Evolutionary conservation across 768 basidiomycete species (phyloP).

Genomic region (Albatrellus ellisii): DNA sequence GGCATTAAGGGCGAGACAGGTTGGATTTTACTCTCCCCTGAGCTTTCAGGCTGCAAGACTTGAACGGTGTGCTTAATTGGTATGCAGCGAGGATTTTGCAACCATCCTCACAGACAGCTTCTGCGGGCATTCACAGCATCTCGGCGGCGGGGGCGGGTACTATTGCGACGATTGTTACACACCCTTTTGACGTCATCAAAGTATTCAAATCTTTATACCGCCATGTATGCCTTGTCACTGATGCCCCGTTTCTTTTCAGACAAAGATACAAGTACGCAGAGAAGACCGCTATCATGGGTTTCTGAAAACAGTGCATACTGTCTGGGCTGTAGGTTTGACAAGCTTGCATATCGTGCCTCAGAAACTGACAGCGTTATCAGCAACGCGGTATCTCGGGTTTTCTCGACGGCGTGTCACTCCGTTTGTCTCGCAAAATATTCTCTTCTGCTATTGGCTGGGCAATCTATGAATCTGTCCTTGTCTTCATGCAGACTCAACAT

Average conservation of each 20-base stretch:
- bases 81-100: constrained; percentile 15
- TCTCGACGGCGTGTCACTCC: constrained; percentile 75
- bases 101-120: constrained; percentile 29
- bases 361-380: constrained; percentile 23
- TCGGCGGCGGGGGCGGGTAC: constrained; percentile 75
- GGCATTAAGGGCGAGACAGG: constrained; percentile 65
- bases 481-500: constrained; percentile 31
- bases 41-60: too few relatives aligned
- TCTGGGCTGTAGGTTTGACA: constrained; percentile 41
- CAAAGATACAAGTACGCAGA: constrained; percentile 83
- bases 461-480: constrained; percentile 70
- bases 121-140: constrained; percentile 42
- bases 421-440: constrained; percentile 74
- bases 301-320: constrained; percentile 43
- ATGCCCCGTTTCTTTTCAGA: constrained; percentile 29
- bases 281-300: constrained; percentile 68
- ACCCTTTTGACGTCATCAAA: constrained; percentile 93
- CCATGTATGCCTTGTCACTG: constrained; percentile 2
- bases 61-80: constrained; percentile 2
- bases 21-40: constrained; percentile 21
- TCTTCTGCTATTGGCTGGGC: constrained; percentile 91
- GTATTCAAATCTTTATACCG: constrained; percentile 24
- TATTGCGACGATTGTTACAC: constrained; percentile 74
- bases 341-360: not conserved
- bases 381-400: constrained; percentile 73